These are phyloP conservation scores for Arachnomyces sp. DNA, from an alignment of 2,329 filamentous ascomycete genomes.

Conservation along the genomic window DNA sequence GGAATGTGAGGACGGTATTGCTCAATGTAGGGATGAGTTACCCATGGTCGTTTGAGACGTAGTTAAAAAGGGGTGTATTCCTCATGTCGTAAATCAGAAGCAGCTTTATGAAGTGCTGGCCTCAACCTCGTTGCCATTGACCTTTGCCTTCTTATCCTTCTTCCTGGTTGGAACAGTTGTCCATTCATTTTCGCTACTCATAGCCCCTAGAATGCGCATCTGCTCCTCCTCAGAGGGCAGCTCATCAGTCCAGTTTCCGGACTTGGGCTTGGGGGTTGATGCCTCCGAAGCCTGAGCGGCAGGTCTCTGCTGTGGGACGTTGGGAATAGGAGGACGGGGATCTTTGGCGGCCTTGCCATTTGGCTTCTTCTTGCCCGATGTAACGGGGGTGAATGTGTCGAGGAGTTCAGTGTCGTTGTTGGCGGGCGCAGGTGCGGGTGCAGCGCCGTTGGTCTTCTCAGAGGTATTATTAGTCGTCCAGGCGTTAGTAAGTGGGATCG, in stretches of 20 bases:
- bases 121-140: too few relatives aligned
- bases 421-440: conserved; percentile 7
- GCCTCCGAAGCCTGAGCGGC: conserved; percentile 6
- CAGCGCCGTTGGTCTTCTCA: conserved; percentile 16
- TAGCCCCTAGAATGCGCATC: conserved; percentile 42
- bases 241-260: conserved; percentile 37
- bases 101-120: too few relatives aligned
- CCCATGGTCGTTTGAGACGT: too few relatives aligned
- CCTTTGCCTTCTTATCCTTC: conserved; percentile 41
- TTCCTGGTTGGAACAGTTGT: conserved; percentile 53
- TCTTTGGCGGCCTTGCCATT: conserved; percentile 10
- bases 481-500: conserved; percentile 39
- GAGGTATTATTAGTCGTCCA: conserved; percentile 41
- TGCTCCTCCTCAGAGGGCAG: conserved; percentile 55
- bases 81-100: too few relatives aligned
- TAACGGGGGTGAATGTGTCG: conserved; percentile 34
- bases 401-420: conserved; percentile 25
- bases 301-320: too few relatives aligned
- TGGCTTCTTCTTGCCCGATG: conserved; percentile 11
- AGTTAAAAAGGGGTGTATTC: too few relatives aligned
- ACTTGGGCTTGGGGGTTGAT: conserved; percentile 12
- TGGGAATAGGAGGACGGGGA: background rate
- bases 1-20: too few relatives aligned
- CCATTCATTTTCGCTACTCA: conserved; percentile 47
- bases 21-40: too few relatives aligned